These are phyloP conservation scores for Acanthamoeba sp. DNA, from an alignment of 208 protist genomes.

Conservation along the genomic window DNA sequence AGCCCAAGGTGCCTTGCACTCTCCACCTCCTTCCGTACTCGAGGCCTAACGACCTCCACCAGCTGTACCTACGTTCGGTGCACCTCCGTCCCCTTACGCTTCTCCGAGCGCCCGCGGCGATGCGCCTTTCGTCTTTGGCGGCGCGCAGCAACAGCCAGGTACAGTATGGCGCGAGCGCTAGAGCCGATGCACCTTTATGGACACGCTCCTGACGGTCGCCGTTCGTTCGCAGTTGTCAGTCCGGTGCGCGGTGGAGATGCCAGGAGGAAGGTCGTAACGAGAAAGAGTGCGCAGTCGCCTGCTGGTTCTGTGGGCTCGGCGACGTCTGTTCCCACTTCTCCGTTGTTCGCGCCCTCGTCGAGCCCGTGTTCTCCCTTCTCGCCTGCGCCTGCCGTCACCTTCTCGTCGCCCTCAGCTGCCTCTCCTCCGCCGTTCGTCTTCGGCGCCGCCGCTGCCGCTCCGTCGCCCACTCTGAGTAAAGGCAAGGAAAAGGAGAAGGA, in stretches of 20 bases:
- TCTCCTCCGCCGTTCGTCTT: conserved; percentile 54
- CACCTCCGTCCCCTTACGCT: neutral
- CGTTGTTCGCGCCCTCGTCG: neutral
- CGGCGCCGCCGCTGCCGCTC: neutral
- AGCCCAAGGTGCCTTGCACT: neutral
- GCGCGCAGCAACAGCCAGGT: neutral
- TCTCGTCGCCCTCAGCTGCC: neutral
- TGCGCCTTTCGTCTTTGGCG: neutral
- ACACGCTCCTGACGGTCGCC: neutral
- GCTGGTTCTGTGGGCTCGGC: neutral
- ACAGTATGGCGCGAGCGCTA: neutral
- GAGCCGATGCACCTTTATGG: neutral
- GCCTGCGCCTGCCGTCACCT: neutral
- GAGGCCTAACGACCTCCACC: too few species aligned
- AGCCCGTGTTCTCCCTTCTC: conserved; percentile 13
- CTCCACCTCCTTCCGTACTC: neutral
- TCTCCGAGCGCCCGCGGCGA: neutral
- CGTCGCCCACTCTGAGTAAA: neutral
- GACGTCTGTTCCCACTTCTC: neutral
- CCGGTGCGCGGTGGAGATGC: neutral
- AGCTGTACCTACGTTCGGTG: neutral
- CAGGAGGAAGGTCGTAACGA: neutral
- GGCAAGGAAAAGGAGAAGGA: neutral
- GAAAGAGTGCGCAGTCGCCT: neutral
- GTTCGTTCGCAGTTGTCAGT: neutral